Conservation (phyloP, 2,329 filamentous ascomycete genomes). For the Fusarium pseudocircinatum region DNA sequence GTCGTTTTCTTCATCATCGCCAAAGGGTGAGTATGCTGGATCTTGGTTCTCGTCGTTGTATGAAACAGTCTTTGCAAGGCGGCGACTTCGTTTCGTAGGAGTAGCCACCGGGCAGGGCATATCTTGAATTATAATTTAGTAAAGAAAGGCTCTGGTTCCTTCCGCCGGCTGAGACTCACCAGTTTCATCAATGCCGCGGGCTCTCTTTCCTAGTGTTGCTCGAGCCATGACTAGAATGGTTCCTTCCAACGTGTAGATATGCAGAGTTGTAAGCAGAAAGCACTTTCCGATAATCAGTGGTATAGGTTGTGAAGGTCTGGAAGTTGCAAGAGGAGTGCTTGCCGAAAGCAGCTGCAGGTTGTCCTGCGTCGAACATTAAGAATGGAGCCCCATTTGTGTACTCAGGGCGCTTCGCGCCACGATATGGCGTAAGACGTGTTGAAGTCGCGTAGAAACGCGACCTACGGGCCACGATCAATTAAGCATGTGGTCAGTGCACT, state of each 20-base stretch:
- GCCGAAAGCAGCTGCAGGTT: slow-evolving; percentile 27
- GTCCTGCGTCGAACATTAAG: slow-evolving; percentile 31
- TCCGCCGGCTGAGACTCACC: slow-evolving; percentile 42
- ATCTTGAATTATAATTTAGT: slow-evolving; percentile 36
- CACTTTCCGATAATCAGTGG: slow-evolving; percentile 35
- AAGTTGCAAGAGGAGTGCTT: slow-evolving; percentile 32
- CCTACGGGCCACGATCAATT: slow-evolving; percentile 43
- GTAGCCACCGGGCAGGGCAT: slow-evolving; percentile 39
- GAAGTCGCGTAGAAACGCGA: slow-evolving; percentile 47
- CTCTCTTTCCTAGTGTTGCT: slow-evolving; percentile 49
- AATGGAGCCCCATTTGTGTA: slow-evolving; percentile 19
- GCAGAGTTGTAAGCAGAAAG: slow-evolving; percentile 21
- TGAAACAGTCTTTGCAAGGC: slow-evolving; percentile 51
- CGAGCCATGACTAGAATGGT: slow-evolving; percentile 42
- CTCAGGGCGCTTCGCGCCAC: slow-evolving; percentile 36
- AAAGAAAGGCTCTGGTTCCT: slow-evolving; percentile 4
- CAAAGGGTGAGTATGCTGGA: slow-evolving; percentile 45
- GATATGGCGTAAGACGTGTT: slow-evolving; percentile 34
- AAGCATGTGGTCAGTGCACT: slow-evolving; percentile 42
- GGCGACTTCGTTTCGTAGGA: slow-evolving; percentile 59
- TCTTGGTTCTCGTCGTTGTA: slow-evolving; percentile 76
- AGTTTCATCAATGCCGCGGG: slow-evolving; percentile 42
- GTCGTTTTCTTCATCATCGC: slow-evolving; percentile 54
- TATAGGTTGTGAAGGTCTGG: slow-evolving; percentile 23
- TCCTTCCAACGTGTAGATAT: slow-evolving; percentile 25